Evolutionary conservation across 192 early-diverging fungal species (phyloP).

Genomic region (Coemansia sp.): DNA sequence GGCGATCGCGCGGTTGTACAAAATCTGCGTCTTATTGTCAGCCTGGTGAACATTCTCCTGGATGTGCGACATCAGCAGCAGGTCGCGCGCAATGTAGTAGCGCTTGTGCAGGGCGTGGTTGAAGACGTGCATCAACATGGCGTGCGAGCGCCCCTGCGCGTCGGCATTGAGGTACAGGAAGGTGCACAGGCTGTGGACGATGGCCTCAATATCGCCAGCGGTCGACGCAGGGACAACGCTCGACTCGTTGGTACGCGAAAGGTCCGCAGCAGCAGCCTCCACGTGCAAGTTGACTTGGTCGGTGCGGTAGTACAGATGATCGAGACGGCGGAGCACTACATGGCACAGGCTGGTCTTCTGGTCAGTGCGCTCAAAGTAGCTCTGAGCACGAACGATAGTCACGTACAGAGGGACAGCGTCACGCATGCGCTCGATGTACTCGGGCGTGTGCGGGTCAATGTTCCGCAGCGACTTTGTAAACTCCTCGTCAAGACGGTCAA

Average conservation of each 20-base stretch:
- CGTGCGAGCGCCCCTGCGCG: slow-evolving; percentile 86
- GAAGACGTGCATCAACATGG: slow-evolving; percentile 97
- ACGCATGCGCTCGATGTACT: slow-evolving; percentile 93
- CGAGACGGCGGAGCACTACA: slow-evolving; percentile 84
- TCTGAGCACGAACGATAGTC: slow-evolving; percentile 84
- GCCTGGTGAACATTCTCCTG: slow-evolving; percentile 91
- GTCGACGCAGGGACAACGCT: slow-evolving; percentile 52
- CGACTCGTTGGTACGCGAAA: slow-evolving; percentile 55
- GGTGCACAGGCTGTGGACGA: slow-evolving; percentile 86
- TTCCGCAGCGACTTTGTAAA: slow-evolving; percentile 94
- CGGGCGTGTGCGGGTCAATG: slow-evolving; percentile 96
- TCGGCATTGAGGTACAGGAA: slow-evolving; percentile 85
- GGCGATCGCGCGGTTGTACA: slow-evolving; percentile 96
- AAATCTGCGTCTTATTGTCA: slow-evolving; percentile 90
- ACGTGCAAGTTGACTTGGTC: slow-evolving; percentile 81
- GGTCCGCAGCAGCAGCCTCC: slow-evolving; percentile 57
- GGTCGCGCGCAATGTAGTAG: slow-evolving; percentile 90
- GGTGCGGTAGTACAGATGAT: slow-evolving; percentile 98
- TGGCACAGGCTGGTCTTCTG: slow-evolving; percentile 69
- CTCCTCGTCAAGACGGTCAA: slow-evolving; percentile 97
- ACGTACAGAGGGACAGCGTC: slow-evolving; percentile 89
- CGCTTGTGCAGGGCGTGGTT: slow-evolving; percentile 97
- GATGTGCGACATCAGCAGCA: slow-evolving; percentile 98
- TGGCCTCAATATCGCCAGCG: slow-evolving; percentile 59
- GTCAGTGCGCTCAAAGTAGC: slow-evolving; percentile 78